Evolutionary conservation across 2,329 filamentous ascomycete genomes (phyloP).

Genomic region (Nemania sp.): DNA sequence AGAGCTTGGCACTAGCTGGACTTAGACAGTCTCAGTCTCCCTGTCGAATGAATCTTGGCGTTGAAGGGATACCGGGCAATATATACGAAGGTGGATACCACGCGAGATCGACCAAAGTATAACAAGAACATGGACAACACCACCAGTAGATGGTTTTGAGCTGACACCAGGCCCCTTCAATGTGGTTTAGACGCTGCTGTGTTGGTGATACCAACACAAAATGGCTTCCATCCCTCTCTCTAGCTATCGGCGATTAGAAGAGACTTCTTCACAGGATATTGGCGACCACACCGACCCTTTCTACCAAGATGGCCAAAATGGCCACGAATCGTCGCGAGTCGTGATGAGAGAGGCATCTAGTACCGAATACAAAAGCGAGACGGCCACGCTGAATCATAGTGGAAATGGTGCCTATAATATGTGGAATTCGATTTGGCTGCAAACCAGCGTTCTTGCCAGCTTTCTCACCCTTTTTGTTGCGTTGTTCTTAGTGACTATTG

Average conservation of each 20-base stretch:
- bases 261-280: not conserved
- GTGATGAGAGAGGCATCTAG: slow-evolving; percentile 8
- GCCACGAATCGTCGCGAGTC: not conserved
- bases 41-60: not conserved
- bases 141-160: not conserved
- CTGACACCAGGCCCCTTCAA: not conserved
- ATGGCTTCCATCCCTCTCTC: slow-evolving; percentile 7
- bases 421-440: slow-evolving; percentile 36
- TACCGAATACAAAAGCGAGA: slow-evolving; percentile 19
- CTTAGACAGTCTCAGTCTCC: not conserved
- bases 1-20: not conserved
- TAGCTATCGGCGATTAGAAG: not conserved
- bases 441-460: slow-evolving; percentile 26
- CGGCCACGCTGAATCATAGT: not conserved
- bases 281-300: slow-evolving; percentile 2
- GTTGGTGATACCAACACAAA: slow-evolving; percentile 2
- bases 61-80: not conserved
- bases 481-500: slow-evolving; percentile 30
- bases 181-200: not conserved
- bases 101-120: slow-evolving; percentile 4
- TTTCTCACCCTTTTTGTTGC: slow-evolving; percentile 30
- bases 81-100: slow-evolving; percentile 8
- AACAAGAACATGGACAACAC: slow-evolving; percentile 12
- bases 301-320: not conserved
- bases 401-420: slow-evolving; percentile 6